A percentile compares a stretch with the other conserved stretches of the same genome.
phyloP scores from a whole-genome alignment of 495 filamentous ascomycete species.

The Annulohypoxylon nitens region DNA sequence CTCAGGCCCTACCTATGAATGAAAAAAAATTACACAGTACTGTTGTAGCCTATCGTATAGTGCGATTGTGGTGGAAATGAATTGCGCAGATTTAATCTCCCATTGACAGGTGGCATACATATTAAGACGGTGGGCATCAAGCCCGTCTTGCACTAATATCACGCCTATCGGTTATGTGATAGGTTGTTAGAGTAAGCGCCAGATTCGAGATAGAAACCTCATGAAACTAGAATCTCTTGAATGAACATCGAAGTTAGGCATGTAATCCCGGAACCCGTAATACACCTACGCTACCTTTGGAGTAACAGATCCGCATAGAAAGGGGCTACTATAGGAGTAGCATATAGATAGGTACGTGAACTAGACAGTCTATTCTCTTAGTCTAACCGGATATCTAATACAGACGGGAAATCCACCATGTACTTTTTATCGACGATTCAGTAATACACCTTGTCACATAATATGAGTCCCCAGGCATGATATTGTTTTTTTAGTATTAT shows the following conservation, averaged over 20 bases:
- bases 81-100: too few relatives aligned
- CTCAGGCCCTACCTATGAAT: background rate
- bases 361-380: background rate
- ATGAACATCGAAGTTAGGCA: background rate
- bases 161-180: too few relatives aligned
- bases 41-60: background rate
- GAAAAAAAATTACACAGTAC: background rate
- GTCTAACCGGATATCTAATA: background rate
- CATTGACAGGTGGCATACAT: too few relatives aligned
- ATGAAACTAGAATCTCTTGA: background rate
- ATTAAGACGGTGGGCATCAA: too few relatives aligned
- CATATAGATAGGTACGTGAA: too few relatives aligned
- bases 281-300: background rate
- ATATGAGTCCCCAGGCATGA: too few relatives aligned
- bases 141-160: too few relatives aligned
- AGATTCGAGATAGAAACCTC: too few relatives aligned
- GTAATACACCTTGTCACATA: background rate
- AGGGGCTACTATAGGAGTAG: too few relatives aligned
- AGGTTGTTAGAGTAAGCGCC: too few relatives aligned
- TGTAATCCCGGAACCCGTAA: background rate
- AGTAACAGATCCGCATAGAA: background rate
- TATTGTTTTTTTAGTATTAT: background rate
- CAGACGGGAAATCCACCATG: too few relatives aligned
- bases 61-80: background rate
- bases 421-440: background rate